A percentile compares a stretch with the other conserved stretches of the same genome.
These are phyloP conservation scores for Didymella pomorum DNA, from an alignment of 2,329 filamentous ascomycete species.

Conservation along the genomic window DNA sequence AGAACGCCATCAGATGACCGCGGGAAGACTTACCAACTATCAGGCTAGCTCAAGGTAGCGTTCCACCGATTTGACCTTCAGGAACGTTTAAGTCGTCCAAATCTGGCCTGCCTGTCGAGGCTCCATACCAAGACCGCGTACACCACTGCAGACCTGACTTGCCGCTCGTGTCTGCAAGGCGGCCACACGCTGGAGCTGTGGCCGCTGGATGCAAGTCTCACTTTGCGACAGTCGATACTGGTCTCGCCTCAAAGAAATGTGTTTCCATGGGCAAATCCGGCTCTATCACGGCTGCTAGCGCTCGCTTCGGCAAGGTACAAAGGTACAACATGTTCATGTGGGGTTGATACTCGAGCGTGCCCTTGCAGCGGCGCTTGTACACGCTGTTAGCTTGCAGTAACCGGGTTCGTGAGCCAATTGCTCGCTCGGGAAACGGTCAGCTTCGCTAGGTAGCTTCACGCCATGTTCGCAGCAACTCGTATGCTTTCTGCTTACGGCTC, in stretches of 20 bases:
- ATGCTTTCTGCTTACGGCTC: slow-evolving; percentile 36
- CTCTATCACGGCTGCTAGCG: slow-evolving; percentile 38
- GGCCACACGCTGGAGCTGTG: slow-evolving; percentile 10
- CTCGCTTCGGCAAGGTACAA: slow-evolving; percentile 54
- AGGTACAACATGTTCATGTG: slow-evolving; percentile 41
- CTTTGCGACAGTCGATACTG: slow-evolving; percentile 9
- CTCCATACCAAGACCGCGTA: slow-evolving; percentile 1
- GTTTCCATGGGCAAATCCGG: slow-evolving; percentile 19
- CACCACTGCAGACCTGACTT: slow-evolving; percentile 5
- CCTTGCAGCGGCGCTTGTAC: slow-evolving; percentile 48
- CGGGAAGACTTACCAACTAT: slow-evolving; percentile 16
- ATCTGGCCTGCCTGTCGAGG: slow-evolving; percentile 11
- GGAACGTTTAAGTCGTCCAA: slow-evolving; percentile 18
- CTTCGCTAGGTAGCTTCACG: slow-evolving; percentile 23
- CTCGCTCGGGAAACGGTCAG: slow-evolving; percentile 26
- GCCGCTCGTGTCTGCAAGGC: slow-evolving; percentile 20
- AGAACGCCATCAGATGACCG: slow-evolving; percentile 24
- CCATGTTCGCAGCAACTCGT: slow-evolving; percentile 19
- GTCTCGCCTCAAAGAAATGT: not conserved
- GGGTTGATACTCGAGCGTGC: slow-evolving; percentile 45
- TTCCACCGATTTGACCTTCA: slow-evolving; percentile 18
- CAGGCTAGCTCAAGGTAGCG: slow-evolving; percentile 19
- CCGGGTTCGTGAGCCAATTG: slow-evolving; percentile 37
- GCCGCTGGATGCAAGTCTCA: slow-evolving; percentile 21
- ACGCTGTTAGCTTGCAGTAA: slow-evolving; percentile 41